Evolutionary conservation across 768 basidiomycete genomes (phyloP), one percentile per base, ranked within the genome.

Genomic region (Dictyophora rubrovolvata): DNA sequence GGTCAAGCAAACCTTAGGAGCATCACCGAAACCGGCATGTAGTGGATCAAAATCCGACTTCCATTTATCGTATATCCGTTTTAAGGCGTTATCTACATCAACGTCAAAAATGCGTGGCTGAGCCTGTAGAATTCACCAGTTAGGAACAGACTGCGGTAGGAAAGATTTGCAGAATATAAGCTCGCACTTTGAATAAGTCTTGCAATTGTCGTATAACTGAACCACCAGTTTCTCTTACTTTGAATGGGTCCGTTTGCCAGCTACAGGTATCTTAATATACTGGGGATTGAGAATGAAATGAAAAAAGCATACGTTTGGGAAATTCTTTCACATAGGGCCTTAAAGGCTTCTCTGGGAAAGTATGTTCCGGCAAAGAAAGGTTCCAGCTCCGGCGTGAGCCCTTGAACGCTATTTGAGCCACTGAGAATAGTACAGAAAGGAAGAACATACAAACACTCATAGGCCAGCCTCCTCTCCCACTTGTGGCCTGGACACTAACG

Each of bases 1-100:
- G 64, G 17, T 28, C 28, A 68, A 68, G 12, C 72, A 73, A 60
- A 75, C 74, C 61, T 75, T 75, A 18, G 74, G 74, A 16, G 72
- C 73, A 21, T 62, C 61, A 4, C 70, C 67, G 61, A 76, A 76
- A 1, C 74, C 74, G 1, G 73, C 74, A 55, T 73, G 63, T 12
- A 42, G 53, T 1, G 63, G 42, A 63, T 75, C 74, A 64, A 69
- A 70, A 56, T 34, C 22, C 55, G 64, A 48, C 18, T 65, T 53
- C 2, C 55, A 56, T 56, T 48, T 56, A 17, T 56, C 20, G 21
- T 42, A 56, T 9, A 56, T 8, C 21, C 12, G 2, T 21, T 48
- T 37, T n/a, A 48, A 48, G 10, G 55, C 55, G 9, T 22, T 8
- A 48, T 48, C 14, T 2, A 48, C 10, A 23, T 56, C 22, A 11